Evolutionary conservation across 2,329 filamentous ascomycete species (phyloP), one percentile per base, ranked within the genome.

Genomic region (Pseudogymnoascus sp.): DNA sequence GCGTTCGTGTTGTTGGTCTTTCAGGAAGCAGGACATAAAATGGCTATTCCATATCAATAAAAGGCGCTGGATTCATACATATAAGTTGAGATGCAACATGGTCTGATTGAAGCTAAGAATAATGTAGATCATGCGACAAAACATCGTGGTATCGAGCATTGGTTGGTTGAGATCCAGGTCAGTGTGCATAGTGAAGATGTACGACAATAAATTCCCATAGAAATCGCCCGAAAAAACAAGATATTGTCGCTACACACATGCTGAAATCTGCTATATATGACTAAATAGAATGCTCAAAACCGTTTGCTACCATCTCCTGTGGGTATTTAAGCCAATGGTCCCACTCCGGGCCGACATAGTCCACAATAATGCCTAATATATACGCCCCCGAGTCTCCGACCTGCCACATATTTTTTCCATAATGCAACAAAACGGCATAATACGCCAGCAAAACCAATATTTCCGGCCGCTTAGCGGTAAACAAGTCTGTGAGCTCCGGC

Each of bases 401-500:
- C 61, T 71, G 71, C 73, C 73, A 75, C 44, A 73, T 23, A 13
- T 65, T 35, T 35, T 65, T 64, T 15, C 65, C 69, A 26, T 70
- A 63, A 60, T 74, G 70, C 15, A 74, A 66, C 21, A 74, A 66
- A 17, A 70, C 65, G 0, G 69, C 66, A 44, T 74, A 73, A 64
- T 73, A 70, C 4, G 68, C 70, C 19, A 74, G 63, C 7, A 74
- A 53, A 1, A 70, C 67, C 8, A 74, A 28, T 6, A 69, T 71
- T 57, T 71, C 71, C 4, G 71, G 70, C 10, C 61, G 62, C 21
- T 66, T 65, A 33, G 62, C 62, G 19, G 38, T 62, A 36, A 74
- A 61, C 64, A 74, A 60, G 2, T 66, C 65, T 10, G 68, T 65
- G 63, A 74, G 73, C 60, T 67, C 63, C 4, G 64, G 60, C n/a